Evolutionary conservation across 257 asterid species (phyloP).

Genomic region (Plantago elongata): DNA sequence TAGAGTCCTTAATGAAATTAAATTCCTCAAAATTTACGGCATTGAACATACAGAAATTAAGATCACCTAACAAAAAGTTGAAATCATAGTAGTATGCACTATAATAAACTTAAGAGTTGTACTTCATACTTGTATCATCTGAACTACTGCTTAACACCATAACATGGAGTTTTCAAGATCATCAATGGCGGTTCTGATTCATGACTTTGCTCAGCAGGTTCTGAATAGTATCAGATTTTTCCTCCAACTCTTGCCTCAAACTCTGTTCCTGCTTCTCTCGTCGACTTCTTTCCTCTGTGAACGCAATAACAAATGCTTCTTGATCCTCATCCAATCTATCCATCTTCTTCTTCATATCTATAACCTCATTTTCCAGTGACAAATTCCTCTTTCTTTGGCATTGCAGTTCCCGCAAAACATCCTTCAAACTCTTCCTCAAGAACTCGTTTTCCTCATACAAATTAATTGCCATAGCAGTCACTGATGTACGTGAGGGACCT

Average conservation of each 20-base stretch:
- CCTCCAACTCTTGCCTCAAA: constrained; percentile 42
- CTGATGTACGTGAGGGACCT: not conserved
- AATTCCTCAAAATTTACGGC: no score
- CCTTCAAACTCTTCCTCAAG: constrained; percentile 32
- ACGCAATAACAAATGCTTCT: constrained; percentile 21
- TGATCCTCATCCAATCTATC: constrained; percentile 29
- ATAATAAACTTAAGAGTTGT: no score
- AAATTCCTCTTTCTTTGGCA: constrained; percentile 29
- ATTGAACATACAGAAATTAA: no score
- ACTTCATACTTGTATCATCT: no score
- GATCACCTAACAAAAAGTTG: no score
- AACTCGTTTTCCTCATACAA: constrained; percentile 33
- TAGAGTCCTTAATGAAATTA: no score
- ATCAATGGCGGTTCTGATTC: no score
- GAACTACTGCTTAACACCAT: no score
- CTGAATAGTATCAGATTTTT: no score
- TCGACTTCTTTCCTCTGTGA: constrained; percentile 39
- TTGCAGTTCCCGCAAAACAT: constrained; percentile 23
- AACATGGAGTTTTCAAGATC: no score
- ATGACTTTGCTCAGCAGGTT: no score
- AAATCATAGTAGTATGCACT: no score
- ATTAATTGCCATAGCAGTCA: constrained; percentile 13
- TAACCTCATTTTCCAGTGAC: constrained; percentile 35
- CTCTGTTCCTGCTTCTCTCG: constrained; percentile 42
- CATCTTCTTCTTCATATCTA: constrained; percentile 21